phyloP scores from a whole-genome alignment of 768 basidiomycete genomes.

The Tylopilus subfusipes region DNA sequence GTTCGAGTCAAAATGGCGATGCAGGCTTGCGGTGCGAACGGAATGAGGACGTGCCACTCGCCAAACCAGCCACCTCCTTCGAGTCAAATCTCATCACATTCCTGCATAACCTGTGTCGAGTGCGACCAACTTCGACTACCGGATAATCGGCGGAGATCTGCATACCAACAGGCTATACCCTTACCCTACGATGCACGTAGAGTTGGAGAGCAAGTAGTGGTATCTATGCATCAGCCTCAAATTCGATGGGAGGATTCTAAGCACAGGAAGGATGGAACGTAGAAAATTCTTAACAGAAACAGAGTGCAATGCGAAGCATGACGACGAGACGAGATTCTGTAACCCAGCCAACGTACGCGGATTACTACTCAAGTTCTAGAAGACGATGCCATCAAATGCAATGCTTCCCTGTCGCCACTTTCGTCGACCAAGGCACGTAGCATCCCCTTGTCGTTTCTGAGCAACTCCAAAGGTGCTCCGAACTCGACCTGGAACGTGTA shows the following conservation, averaged over 20 bases:
- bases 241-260: neutral
- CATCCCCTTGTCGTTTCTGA: constrained; percentile 49
- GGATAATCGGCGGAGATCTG: neutral
- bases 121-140: neutral
- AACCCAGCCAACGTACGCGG: neutral
- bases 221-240: neutral
- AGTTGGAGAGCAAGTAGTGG: neutral
- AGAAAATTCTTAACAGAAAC: neutral
- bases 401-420: constrained; percentile 47
- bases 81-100: too few relatives aligned
- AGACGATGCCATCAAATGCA: constrained; percentile 39
- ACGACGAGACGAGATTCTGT: too few relatives aligned
- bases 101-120: neutral
- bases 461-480: constrained; percentile 46
- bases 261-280: neutral
- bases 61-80: too few relatives aligned
- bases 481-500: constrained; percentile 36
- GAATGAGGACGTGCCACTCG: too few relatives aligned
- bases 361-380: neutral
- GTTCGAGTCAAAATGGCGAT: neutral
- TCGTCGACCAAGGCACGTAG: constrained; percentile 55
- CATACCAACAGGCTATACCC: neutral
- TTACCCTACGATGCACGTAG: neutral
- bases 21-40: neutral
- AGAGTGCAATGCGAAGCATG: neutral